Conservation (phyloP, 129 eudicot genomes). For the Deinandra increscens region DNA sequence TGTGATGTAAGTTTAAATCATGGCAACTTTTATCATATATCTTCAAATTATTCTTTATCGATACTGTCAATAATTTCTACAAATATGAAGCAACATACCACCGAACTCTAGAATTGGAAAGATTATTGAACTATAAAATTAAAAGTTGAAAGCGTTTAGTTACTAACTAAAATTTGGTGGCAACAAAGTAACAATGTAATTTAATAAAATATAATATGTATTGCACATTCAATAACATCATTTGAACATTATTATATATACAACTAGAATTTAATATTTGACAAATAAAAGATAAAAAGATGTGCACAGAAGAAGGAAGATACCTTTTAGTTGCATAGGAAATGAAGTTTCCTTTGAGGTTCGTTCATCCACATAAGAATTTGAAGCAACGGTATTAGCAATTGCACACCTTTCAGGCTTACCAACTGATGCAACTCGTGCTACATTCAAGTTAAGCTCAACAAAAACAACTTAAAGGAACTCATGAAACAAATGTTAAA, state of each 20-base stretch:
- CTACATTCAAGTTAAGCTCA: slow-evolving; percentile 37
- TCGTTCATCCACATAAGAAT: slow-evolving; percentile 30
- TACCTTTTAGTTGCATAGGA: slow-evolving; percentile 34
- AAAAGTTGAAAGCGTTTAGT: too few relatives aligned
- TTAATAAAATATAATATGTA: neutral
- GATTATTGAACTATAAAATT: too few relatives aligned
- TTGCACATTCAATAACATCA: neutral
- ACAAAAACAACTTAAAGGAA: slow-evolving; percentile 6
- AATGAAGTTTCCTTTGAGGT: slow-evolving; percentile 23
- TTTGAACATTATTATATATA: neutral
- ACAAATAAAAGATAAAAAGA: neutral
- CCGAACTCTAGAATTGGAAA: too few relatives aligned
- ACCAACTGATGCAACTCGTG: slow-evolving; percentile 30
- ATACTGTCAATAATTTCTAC: too few relatives aligned
- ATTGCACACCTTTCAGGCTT: slow-evolving; percentile 29
- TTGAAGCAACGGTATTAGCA: slow-evolving; percentile 32
- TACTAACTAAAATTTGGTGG: neutral
- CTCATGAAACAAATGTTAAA: neutral
- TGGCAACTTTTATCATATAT: neutral
- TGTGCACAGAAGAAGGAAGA: slow-evolving; percentile 9
- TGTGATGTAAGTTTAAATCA: slow-evolving; percentile 1
- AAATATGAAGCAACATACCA: too few relatives aligned
- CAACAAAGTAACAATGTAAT: neutral
- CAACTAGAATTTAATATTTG: neutral
- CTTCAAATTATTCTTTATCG: too few relatives aligned